These are phyloP conservation scores for Penicillium canescens DNA, from an alignment of 495 filamentous ascomycete species.

Conservation along the genomic window DNA sequence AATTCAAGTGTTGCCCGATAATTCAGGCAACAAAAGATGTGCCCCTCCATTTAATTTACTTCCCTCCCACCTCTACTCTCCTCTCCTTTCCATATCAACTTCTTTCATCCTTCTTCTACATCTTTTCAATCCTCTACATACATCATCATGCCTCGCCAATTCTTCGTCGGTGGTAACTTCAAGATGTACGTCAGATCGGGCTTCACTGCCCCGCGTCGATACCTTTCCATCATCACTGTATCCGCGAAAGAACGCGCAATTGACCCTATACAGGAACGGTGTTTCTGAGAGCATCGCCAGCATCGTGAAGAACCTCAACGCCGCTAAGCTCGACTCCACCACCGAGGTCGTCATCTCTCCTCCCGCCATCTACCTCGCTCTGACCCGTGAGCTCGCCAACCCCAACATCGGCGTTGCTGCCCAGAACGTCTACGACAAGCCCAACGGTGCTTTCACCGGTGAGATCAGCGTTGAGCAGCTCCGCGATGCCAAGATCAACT, in stretches of 20 bases:
- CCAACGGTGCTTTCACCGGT: slow-evolving; percentile 95
- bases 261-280: slow-evolving; percentile 72
- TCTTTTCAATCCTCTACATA: slow-evolving; percentile 4
- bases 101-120: slow-evolving; percentile 5
- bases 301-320: slow-evolving; percentile 86
- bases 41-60: slow-evolving; percentile 13
- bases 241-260: slow-evolving; percentile 5
- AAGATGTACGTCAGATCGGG: slow-evolving; percentile 71
- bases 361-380: slow-evolving; percentile 84
- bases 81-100: slow-evolving; percentile 4
- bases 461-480: slow-evolving; percentile 92
- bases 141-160: slow-evolving; percentile 82
- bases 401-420: slow-evolving; percentile 76
- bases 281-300: slow-evolving; percentile 78
- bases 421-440: slow-evolving; percentile 96
- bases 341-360: slow-evolving; percentile 91
- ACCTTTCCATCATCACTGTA: slow-evolving; percentile 17
- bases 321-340: slow-evolving; percentile 55
- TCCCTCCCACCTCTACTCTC: slow-evolving; percentile 10
- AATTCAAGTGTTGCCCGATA: not conserved
- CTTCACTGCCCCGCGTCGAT: slow-evolving; percentile 18
- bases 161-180: slow-evolving; percentile 99
- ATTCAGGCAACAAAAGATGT: slow-evolving; percentile 1
- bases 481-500: slow-evolving; percentile 80
- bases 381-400: slow-evolving; percentile 72